These are phyloP conservation scores for Mortierella polycephala DNA, from an alignment of 371 early-diverging fungal species.

Conservation along the genomic window DNA sequence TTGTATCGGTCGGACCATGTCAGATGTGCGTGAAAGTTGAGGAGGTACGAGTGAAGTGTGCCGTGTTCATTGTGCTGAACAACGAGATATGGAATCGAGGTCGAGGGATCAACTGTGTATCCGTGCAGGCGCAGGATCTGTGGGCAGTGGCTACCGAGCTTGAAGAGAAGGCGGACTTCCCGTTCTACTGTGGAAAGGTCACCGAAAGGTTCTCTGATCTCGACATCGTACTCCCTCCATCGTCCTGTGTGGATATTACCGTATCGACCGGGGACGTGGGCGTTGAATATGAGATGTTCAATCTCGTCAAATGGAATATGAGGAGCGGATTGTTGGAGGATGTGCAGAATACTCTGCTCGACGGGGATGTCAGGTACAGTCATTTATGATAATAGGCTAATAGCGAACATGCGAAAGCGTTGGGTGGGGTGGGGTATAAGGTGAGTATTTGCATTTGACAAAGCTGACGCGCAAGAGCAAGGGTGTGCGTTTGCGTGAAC, in stretches of 20 bases:
- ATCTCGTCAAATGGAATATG: conserved; percentile 41
- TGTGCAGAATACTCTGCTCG: conserved; percentile 26
- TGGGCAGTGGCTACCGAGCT: conserved; percentile 32
- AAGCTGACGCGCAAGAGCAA: no score
- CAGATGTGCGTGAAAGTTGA: conserved; percentile 46
- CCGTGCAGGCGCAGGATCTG: conserved; percentile 42
- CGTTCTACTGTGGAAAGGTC: conserved; percentile 42
- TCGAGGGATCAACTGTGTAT: conserved; percentile 41
- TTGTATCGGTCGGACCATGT: conserved; percentile 54
- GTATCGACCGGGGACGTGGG: conserved; percentile 47
- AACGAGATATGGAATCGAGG: conserved; percentile 33
- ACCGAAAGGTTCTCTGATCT: conserved; percentile 48
- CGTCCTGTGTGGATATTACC: conserved; percentile 46
- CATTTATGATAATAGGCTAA: conserved; percentile 9
- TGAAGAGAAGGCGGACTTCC: conserved; percentile 46
- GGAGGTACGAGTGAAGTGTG: conserved; percentile 42
- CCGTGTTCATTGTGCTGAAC: conserved; percentile 53
- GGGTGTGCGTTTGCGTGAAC: no score
- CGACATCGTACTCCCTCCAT: conserved; percentile 44
- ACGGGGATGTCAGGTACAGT: conserved; percentile 30
- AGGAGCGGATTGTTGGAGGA: conserved; percentile 44
- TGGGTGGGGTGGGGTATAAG: no score
- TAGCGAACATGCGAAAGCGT: no score
- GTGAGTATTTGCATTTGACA: no score
- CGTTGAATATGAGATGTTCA: conserved; percentile 31